These are phyloP conservation scores for Phlebiopsis flavidoalba DNA, from an alignment of 768 basidiomycete genomes.

Conservation along the genomic window DNA sequence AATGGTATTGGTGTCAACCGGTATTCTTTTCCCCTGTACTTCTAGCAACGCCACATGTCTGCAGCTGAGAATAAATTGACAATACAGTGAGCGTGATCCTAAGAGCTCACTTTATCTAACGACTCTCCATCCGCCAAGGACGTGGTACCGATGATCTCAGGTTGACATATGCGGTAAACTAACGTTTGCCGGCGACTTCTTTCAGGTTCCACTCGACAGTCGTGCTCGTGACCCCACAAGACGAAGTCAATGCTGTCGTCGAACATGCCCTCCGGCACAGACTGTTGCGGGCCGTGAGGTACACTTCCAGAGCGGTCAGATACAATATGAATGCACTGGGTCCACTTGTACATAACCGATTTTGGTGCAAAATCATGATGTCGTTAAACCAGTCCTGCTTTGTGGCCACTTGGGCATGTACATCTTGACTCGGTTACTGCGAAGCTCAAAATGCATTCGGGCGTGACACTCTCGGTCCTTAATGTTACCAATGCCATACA, in stretches of 20 bases:
- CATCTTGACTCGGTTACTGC: constrained; percentile 93
- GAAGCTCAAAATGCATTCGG: constrained; percentile 92
- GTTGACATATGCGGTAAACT: constrained; percentile 94
- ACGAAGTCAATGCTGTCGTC: constrained; percentile 93
- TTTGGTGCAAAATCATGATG: constrained; percentile 89
- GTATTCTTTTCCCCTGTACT: constrained; percentile 85
- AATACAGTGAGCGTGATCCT: not conserved
- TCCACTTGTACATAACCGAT: constrained; percentile 58
- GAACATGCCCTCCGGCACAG: constrained; percentile 94
- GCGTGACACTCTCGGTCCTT: too few species aligned
- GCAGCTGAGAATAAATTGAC: not conserved
- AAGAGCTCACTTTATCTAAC: constrained; percentile 69
- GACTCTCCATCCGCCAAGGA: constrained; percentile 92
- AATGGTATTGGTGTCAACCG: constrained; percentile 80
- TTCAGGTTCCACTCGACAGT: constrained; percentile 91
- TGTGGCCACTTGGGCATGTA: constrained; percentile 92
- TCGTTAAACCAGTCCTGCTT: constrained; percentile 96
- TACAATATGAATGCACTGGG: too few species aligned
- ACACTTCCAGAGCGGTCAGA: constrained; percentile 46
- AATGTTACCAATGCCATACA: constrained; percentile 96
- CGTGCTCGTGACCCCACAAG: constrained; percentile 99
- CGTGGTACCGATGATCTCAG: constrained; percentile 91
- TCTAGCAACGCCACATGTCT: constrained; percentile 91
- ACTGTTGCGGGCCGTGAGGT: constrained; percentile 91
- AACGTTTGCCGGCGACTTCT: constrained; percentile 81